Evolutionary conservation across 345 rosid genomes (phyloP), one percentile per base, ranked within the genome.

Genomic region (Erucastrum elatum): DNA sequence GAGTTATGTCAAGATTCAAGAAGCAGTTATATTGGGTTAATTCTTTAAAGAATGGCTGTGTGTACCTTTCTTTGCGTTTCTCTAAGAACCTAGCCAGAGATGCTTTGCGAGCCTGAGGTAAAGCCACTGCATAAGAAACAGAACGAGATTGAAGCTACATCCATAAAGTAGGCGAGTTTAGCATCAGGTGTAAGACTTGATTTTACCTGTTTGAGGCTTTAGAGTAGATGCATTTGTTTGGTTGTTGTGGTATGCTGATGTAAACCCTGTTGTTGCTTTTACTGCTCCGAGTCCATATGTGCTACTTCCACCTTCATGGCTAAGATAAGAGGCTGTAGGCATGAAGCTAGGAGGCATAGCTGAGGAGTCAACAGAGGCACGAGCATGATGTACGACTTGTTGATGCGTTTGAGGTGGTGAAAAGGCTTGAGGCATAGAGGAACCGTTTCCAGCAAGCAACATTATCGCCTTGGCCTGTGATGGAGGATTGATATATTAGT

Each of bases 21-120:
- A 66, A 66, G 71, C 21, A 46, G 5, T 76, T 3, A 71, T 21
- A 65, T 11, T 77, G 25, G 56, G 70, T 71, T 49, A 49, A 41
- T n/a, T 65, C 74, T 8, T n/a, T 63, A 46, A 75, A 53, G 49
- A 71, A 3, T 0, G 16, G 16, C 49, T 21, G 74, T 62, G 16
- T 82, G 26, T 83, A 91, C 97, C 97, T 88, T 76, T 89, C 94
- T 80, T 87, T 91, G 76, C 94, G 92, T 81, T 89, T 91, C 89
- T 88, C 94, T 75, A 91, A 83, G 76, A 91, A 91, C 66, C 92
- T 86, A 82, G 92, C 91, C 80, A 91, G 70, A n/a, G 97, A 89
- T 81, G 97, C 94, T 77, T 91, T 85, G 30, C 92, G 92, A 82
- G 92, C 91, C 84, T 86, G 92, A 44, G 97, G 94, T 75, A 90